Percentiles rank a stretch among this genome's conserved stretches.
These are phyloP conservation scores for Aegilops umbellulata DNA, from an alignment of 176 grass and related monocot genomes.

Conservation along the genomic window DNA sequence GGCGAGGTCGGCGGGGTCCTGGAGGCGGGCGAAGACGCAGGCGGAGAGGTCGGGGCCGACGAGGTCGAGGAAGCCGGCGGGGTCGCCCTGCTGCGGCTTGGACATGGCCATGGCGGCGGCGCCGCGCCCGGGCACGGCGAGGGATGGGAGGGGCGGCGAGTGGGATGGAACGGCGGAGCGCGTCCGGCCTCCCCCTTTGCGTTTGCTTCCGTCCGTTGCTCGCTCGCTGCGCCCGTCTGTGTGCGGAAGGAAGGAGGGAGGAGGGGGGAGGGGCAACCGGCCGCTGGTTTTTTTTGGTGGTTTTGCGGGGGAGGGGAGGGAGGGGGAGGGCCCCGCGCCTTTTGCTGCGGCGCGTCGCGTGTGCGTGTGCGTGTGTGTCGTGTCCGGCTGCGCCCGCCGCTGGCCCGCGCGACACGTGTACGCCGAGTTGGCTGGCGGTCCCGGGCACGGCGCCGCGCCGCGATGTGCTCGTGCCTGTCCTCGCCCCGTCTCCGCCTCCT, in stretches of 20 bases:
- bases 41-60: slow-evolving; percentile 54
- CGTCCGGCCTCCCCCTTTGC: not conserved
- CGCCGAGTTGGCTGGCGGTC: too few species aligned
- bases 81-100: not conserved
- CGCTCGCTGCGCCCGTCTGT: not conserved
- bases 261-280: not conserved
- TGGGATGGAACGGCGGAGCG: not conserved
- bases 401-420: not conserved
- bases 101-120: not conserved
- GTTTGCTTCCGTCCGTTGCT: not conserved
- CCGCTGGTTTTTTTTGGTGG: not conserved
- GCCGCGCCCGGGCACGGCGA: not conserved
- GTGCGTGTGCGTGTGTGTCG: not conserved
- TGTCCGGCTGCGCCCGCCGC: not conserved
- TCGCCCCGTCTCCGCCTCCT: not conserved
- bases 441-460: too few species aligned
- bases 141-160: too few species aligned
- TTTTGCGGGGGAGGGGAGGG: not conserved
- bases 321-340: not conserved
- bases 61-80: slow-evolving; percentile 58
- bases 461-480: too few species aligned
- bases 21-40: slow-evolving; percentile 46
- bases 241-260: too few species aligned
- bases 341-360: not conserved
- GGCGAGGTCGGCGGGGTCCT: slow-evolving; percentile 59